Conservation (phyloP, 495 filamentous ascomycete genomes). For the Annulohypoxylon moriforme region DNA sequence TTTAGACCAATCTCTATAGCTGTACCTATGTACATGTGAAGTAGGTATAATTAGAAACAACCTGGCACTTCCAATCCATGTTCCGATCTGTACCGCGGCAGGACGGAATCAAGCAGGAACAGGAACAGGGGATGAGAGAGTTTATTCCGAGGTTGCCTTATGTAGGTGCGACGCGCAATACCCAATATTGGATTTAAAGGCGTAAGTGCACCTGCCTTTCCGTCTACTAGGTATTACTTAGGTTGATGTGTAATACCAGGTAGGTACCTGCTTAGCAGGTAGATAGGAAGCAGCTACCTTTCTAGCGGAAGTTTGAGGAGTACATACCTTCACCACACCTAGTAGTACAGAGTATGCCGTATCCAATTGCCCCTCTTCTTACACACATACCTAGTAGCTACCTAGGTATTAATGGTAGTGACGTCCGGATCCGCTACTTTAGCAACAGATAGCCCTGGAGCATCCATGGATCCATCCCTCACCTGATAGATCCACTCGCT, state of each 20-base stretch:
- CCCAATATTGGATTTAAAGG: neutral
- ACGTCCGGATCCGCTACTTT: neutral
- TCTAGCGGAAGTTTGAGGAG: too few relatives aligned
- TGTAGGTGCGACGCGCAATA: slow-evolving; percentile 2
- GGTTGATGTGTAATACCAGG: neutral
- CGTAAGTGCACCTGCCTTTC: neutral
- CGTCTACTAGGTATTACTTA: too few relatives aligned
- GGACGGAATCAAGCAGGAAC: slow-evolving; percentile 2
- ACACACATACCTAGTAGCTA: too few relatives aligned
- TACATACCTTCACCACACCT: too few relatives aligned
- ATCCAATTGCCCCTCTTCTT: neutral
- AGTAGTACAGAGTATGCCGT: too few relatives aligned
- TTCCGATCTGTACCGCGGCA: slow-evolving; percentile 18
- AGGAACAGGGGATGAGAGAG: neutral
- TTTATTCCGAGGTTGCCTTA: slow-evolving; percentile 3
- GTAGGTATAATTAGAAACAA: slow-evolving; percentile 35
- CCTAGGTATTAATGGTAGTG: neutral
- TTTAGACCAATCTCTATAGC: slow-evolving; percentile 27
- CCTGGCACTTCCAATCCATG: neutral
- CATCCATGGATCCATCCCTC: slow-evolving; percentile 1
- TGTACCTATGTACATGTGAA: neutral
- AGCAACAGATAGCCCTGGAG: neutral
- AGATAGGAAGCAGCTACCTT: neutral
- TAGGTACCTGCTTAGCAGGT: neutral
- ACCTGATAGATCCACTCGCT: slow-evolving; percentile 19